A percentile compares a stretch with the other conserved stretches of the same genome.
Conservation (phyloP, 2,329 filamentous ascomycete genomes). For the Triangularia verruculosa region DNA sequence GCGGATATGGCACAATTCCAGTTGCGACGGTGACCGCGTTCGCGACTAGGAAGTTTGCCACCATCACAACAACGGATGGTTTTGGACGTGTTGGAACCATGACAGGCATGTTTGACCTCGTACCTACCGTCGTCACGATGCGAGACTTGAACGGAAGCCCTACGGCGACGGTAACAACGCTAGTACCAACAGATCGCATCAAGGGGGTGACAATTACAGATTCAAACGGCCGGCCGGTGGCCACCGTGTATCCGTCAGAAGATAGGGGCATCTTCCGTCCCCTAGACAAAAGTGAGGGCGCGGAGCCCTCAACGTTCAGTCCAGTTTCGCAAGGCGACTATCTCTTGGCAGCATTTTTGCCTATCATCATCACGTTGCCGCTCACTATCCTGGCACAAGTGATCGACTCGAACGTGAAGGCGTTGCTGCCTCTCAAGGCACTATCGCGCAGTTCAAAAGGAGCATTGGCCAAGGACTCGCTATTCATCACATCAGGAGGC, state of each 20-base stretch:
- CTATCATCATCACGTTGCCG: slow-evolving; percentile 7
- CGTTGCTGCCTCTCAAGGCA: slow-evolving; percentile 7
- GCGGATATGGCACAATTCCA: background rate
- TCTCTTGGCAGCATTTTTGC: slow-evolving; percentile 9
- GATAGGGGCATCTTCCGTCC: background rate
- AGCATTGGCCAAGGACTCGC: background rate
- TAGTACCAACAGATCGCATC: background rate
- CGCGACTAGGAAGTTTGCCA: background rate
- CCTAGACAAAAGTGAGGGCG: background rate
- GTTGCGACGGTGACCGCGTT: background rate
- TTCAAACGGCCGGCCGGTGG: slow-evolving; percentile 13
- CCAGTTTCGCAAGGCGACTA: slow-evolving; percentile 6
- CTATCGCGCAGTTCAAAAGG: slow-evolving; percentile 3
- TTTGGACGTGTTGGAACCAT: background rate
- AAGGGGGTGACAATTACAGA: slow-evolving; percentile 9
- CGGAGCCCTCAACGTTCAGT: background rate
- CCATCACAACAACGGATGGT: background rate
- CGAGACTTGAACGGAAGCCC: slow-evolving; percentile 12
- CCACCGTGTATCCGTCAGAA: slow-evolving; percentile 13
- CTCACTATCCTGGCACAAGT: slow-evolving; percentile 12
- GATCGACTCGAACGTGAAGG: slow-evolving; percentile 7
- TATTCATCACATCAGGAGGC: slow-evolving; percentile 5
- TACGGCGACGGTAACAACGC: slow-evolving; percentile 14
- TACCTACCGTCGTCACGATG: slow-evolving; percentile 6
- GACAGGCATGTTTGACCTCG: background rate